Base-by-base conservation (phyloP, 2,329 filamentous ascomycete genomes). In the Alternaria novae-zelandiae region DNA sequence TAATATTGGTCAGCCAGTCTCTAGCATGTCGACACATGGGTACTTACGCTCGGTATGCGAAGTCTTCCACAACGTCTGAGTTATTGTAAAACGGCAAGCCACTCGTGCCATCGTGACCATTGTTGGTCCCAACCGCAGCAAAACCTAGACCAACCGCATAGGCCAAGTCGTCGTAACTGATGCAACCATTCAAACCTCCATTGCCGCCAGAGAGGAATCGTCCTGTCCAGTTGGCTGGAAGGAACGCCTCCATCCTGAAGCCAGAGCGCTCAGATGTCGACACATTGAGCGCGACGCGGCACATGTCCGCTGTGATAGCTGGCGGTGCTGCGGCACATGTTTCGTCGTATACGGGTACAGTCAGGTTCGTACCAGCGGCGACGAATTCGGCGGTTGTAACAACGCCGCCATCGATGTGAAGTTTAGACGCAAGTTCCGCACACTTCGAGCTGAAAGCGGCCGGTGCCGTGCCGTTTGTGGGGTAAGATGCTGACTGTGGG, bases 11-110 rank as follows among this genome's bases (percentile, higher is more conserved):
- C 67, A 70, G 46, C 25, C 12, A 8, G 0, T 0, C n/a, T 26
- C 55, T n/a, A 10, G 8, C 45, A 17, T 23, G 11, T 0, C n/a
- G 17, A 7, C 12, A 2, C 3, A 12, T n/a, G 41, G 21, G 9
- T 26, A 67, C 74, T 67, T 57, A 74, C 50, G 82, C 80, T 17
- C 82, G 78, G 60, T 82, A 85, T 10, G 82, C 83, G 65, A 85
- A 86, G 63, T 86, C 85, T 36, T 80, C 77, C 1, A 86, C 68
- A 9, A 84, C 78, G 17, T 83, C 83, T 0, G 80, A 72, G 21
- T 84, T 83, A 17, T 82, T 76, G 54, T 82, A 81, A 65, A 86
- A 86, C 0, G 82, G 76, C 23, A 72, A 58, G n/a, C 84, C 85
- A 4, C 78, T 80, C 6, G 77, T 80, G 9, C 82, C 82, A 56